Evolutionary conservation across 257 asterid genomes (phyloP).

Genomic region (Nicotiana obtusifolia): DNA sequence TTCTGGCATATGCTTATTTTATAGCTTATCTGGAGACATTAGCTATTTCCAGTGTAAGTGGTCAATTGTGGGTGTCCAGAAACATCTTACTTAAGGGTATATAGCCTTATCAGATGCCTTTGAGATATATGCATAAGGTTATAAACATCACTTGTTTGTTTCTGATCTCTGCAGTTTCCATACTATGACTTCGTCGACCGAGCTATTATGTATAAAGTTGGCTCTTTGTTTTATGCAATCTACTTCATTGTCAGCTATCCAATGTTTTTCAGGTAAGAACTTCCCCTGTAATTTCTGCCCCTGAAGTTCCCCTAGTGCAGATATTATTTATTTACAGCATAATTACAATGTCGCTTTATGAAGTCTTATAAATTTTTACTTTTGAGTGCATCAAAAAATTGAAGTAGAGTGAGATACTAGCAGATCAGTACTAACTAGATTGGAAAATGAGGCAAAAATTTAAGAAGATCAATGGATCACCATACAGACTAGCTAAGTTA

Average conservation of each 20-base stretch:
- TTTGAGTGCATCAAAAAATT: too few relatives aligned
- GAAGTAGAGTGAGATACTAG: too few relatives aligned
- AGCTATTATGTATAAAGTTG: slow-evolving; percentile 88
- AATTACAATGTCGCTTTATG: neutral
- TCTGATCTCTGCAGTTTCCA: slow-evolving; percentile 69
- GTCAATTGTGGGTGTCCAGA: neutral
- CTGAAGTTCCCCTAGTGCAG: neutral
- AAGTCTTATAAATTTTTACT: too few relatives aligned
- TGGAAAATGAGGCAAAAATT: neutral
- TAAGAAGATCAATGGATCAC: too few relatives aligned
- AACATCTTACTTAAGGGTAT: neutral
- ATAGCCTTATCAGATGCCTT: neutral
- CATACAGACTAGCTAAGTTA: neutral
- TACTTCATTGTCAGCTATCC: slow-evolving; percentile 94
- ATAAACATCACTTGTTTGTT: neutral
- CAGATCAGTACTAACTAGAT: neutral
- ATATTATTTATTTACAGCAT: neutral
- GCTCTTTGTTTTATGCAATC: slow-evolving; percentile 92
- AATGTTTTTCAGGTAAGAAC: slow-evolving; percentile 74
- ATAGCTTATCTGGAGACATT: too few relatives aligned
- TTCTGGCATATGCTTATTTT: too few relatives aligned
- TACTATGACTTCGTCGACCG: slow-evolving; percentile 90
- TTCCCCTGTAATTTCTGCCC: neutral
- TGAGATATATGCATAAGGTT: neutral
- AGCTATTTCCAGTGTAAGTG: too few relatives aligned